phyloP scores from a whole-genome alignment of 305 asterid species.

The Fraxinus ornus region DNA sequence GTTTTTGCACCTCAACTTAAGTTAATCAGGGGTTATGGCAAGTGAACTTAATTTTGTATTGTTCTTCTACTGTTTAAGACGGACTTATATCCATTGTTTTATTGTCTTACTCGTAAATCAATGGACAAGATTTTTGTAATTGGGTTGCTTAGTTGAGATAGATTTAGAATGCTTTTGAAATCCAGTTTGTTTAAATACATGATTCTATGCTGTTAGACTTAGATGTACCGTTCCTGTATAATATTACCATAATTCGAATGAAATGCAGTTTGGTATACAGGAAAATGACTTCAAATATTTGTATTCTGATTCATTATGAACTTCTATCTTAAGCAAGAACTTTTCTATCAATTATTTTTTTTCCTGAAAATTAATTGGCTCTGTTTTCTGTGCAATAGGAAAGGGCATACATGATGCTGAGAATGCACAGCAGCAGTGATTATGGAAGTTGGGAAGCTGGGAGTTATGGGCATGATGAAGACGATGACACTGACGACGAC shows the following conservation, averaged over 20 bases:
- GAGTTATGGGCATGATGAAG: slow-evolving; percentile 31
- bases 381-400: slow-evolving; percentile 47
- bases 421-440: slow-evolving; percentile 66
- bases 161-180: not conserved
- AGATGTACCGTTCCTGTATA: not conserved
- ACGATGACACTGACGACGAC: slow-evolving; percentile 46
- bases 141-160: not conserved
- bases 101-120: not conserved
- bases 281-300: slow-evolving; percentile 6
- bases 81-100: not conserved
- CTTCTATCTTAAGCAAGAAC: not conserved
- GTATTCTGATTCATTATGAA: not conserved
- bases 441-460: slow-evolving; percentile 77
- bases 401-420: slow-evolving; percentile 96
- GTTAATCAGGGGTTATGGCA: not conserved
- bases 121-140: not conserved
- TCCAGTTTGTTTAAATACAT: slow-evolving; percentile 4
- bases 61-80: not conserved
- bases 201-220: not conserved
- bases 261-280: not conserved
- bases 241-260: not conserved
- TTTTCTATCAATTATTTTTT: not conserved
- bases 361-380: not conserved
- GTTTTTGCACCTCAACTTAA: not conserved
- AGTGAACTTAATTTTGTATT: not conserved